Base-by-base conservation (phyloP, 2,329 filamentous ascomycete genomes). In the Penicillium griseofulvum region DNA sequence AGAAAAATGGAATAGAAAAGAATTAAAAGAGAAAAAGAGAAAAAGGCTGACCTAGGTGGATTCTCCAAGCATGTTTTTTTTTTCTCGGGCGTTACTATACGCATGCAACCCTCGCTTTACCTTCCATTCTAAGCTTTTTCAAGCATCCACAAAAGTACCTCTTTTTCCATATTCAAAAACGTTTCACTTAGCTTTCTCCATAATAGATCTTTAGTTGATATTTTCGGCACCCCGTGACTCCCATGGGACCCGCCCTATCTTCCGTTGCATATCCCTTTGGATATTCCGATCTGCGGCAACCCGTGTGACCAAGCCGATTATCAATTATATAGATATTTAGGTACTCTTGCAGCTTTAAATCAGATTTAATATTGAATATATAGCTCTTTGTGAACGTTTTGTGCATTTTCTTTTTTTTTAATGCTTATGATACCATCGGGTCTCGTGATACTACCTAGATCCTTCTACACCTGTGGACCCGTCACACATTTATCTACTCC, bases 81-180 rank as follows among this genome's bases (percentile, higher is more conserved):
- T 58, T 46, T 53, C 56, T 57, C 46, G 56, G 60, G 39, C 38
- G 28, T 28, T 45, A 24, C 47, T 59, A 38, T 50, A 43, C 34
- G 22, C 34, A 50, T 57, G 48, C 55, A 58, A 39, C 44, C 34
- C 55, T 64, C 61, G 61, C 54, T 49, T 48, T 52, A 64, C 61
- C 60, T 64, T 64, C 61, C 61, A 19, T 29, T 7, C 4, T 17
- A 46, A 36, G 16, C 9, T 34, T 9, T 42, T 46, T 31, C 17
- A 39, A 46, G 37, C 28, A 17, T 31, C 29, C 29, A 14, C 38
- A 19, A 50, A 44, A 50, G 48, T 44, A 44, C 38, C 12, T 33
- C 29, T 34, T 44, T 44, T 31, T 34, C 28, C 43, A n/a, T 45
- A 24, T 45, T 33, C 29, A 34, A 17, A n/a, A 14, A 14, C 29